Evolutionary conservation across 2,329 filamentous ascomycete genomes (phyloP).

Genomic region (Chalaropsis ovoidea): DNA sequence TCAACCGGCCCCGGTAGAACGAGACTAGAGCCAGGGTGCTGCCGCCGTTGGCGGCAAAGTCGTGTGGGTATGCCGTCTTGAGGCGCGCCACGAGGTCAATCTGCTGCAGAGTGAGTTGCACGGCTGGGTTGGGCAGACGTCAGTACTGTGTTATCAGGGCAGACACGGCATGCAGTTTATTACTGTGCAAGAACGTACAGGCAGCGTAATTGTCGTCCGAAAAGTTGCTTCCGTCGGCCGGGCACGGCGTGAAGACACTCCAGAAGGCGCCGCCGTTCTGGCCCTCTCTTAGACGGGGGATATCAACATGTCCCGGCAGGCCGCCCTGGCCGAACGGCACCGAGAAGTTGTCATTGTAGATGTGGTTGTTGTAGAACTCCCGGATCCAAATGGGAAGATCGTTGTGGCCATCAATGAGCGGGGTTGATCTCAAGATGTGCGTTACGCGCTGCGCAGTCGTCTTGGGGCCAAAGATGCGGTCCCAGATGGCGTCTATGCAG

Average conservation of each 20-base stretch:
- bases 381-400: constrained; percentile 72
- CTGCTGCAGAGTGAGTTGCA: constrained; percentile 60
- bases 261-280: constrained; percentile 80
- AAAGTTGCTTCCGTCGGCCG: constrained; percentile 60
- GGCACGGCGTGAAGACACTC: constrained; percentile 76
- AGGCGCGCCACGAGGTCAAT: constrained; percentile 63
- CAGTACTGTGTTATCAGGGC: neutral
- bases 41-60: constrained; percentile 57
- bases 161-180: neutral
- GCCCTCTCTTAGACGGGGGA: constrained; percentile 62
- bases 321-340: constrained; percentile 61
- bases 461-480: constrained; percentile 13
- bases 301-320: constrained; percentile 62
- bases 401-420: constrained; percentile 67
- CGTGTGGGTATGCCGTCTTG: constrained; percentile 50
- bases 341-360: constrained; percentile 65
- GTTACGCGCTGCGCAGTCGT: constrained; percentile 17
- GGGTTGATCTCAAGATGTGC: constrained; percentile 19
- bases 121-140: constrained; percentile 36
- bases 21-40: constrained; percentile 51
- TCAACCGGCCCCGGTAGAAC: constrained; percentile 53
- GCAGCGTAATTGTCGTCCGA: constrained; percentile 60
- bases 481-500: neutral
- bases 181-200: constrained; percentile 39
- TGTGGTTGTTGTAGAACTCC: constrained; percentile 58